phyloP scores from a whole-genome alignment of 2,329 filamentous ascomycete genomes.

The Colletotrichum higginsianum region DNA sequence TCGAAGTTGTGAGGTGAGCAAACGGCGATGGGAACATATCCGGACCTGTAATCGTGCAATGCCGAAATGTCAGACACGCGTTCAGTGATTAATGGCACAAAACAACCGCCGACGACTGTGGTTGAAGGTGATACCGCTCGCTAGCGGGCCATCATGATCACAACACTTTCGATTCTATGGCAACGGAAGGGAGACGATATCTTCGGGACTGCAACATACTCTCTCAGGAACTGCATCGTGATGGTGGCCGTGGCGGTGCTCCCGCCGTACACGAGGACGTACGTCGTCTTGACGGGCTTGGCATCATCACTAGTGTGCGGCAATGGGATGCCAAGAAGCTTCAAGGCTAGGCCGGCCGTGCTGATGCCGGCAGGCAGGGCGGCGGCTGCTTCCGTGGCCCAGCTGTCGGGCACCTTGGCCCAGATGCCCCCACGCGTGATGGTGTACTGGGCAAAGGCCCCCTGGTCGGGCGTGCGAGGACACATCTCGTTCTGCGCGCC shows the following conservation, averaged over 20 bases:
- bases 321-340: slow-evolving; percentile 6
- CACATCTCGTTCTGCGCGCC: slow-evolving; percentile 39
- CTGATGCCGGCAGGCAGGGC: slow-evolving; percentile 14
- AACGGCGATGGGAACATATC: slow-evolving; percentile 51
- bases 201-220: too few species aligned
- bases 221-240: slow-evolving; percentile 45
- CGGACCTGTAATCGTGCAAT: too few species aligned
- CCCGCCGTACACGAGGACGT: slow-evolving; percentile 27
- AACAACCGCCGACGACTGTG: too few species aligned
- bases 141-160: too few species aligned
- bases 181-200: too few species aligned
- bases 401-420: background rate
- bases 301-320: slow-evolving; percentile 13
- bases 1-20: slow-evolving; percentile 52
- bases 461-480: slow-evolving; percentile 31
- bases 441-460: slow-evolving; percentile 5
- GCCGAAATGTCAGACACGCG: too few species aligned
- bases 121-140: too few species aligned
- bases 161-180: too few species aligned
- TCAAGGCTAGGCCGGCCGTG: slow-evolving; percentile 17
- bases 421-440: slow-evolving; percentile 6
- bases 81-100: too few species aligned
- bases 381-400: background rate
- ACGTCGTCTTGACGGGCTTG: slow-evolving; percentile 32
- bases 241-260: slow-evolving; percentile 22